Conservation (phyloP, 2,329 filamentous ascomycete genomes). For the Microcyclospora pomicola region DNA sequence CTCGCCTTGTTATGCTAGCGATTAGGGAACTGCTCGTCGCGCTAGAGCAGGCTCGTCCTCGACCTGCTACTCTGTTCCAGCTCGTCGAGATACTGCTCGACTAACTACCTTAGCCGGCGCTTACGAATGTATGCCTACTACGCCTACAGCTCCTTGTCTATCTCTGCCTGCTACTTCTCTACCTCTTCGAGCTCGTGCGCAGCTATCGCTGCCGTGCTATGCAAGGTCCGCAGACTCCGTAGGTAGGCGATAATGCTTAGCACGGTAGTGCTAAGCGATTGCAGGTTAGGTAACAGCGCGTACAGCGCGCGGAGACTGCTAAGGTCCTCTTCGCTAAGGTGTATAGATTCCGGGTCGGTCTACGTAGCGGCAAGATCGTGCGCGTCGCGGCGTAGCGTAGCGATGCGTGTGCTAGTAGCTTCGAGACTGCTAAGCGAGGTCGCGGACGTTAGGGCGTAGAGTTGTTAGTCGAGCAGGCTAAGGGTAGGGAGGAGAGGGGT, state of each 20-base stretch:
- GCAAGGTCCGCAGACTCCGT: slow-evolving; percentile 68
- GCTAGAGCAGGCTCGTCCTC: slow-evolving; percentile 6
- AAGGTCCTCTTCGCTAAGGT: too few relatives aligned
- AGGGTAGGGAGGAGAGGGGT: slow-evolving; percentile 74
- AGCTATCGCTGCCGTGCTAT: slow-evolving; percentile 73
- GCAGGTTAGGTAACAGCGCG: slow-evolving; percentile 74
- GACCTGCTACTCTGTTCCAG: slow-evolving; percentile 23
- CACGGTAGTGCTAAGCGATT: slow-evolving; percentile 69
- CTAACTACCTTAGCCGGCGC: slow-evolving; percentile 16
- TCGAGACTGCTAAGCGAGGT: slow-evolving; percentile 62
- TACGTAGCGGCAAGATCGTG: slow-evolving; percentile 57
- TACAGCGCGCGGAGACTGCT: slow-evolving; percentile 88
- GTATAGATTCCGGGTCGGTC: too few relatives aligned
- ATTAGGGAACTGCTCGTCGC: background rate
- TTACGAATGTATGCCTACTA: slow-evolving; percentile 51
- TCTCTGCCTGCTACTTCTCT: slow-evolving; percentile 67
- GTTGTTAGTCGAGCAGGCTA: slow-evolving; percentile 65
- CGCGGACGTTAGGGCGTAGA: slow-evolving; percentile 55
- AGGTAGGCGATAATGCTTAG: slow-evolving; percentile 76
- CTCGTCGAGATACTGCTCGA: slow-evolving; percentile 26
- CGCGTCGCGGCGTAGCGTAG: slow-evolving; percentile 42
- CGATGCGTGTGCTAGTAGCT: slow-evolving; percentile 24
- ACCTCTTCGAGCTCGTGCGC: slow-evolving; percentile 62
- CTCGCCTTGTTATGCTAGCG: slow-evolving; percentile 6
- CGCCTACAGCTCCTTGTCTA: slow-evolving; percentile 67